Conservation (phyloP, 2,329 filamentous ascomycete genomes). For the Exophiala mesophila region DNA sequence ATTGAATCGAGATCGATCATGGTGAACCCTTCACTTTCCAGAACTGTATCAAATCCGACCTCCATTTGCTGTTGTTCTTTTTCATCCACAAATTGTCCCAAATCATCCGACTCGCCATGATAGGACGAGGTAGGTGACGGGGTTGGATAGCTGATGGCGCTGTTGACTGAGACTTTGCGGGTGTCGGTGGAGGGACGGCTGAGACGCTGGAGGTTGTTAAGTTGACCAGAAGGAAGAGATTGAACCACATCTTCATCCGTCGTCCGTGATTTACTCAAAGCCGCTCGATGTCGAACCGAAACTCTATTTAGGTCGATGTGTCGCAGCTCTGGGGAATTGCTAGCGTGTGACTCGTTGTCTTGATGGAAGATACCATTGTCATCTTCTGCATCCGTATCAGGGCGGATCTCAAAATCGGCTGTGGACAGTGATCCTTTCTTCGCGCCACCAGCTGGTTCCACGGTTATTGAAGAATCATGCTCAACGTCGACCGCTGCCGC, state of each 20-base stretch:
- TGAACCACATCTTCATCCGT: neutral
- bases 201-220: neutral
- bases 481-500: constrained; percentile 1
- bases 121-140: constrained; percentile 26
- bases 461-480: neutral
- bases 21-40: constrained; percentile 55
- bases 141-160: constrained; percentile 27
- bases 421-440: neutral
- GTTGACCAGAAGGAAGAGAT: neutral
- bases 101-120: constrained; percentile 20
- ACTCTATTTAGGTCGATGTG: constrained; percentile 23
- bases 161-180: constrained; percentile 24
- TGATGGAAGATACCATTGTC: constrained; percentile 2
- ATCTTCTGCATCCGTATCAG: constrained; percentile 18
- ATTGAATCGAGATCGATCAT: constrained; percentile 54
- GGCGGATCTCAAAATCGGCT: constrained; percentile 11
- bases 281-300: constrained; percentile 13
- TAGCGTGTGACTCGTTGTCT: neutral
- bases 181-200: constrained; percentile 1
- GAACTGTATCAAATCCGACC: constrained; percentile 46
- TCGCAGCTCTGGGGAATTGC: constrained; percentile 15
- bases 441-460: neutral
- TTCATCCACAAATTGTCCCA: neutral
- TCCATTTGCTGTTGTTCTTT: constrained; percentile 11
- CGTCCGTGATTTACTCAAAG: constrained; percentile 14